Evolutionary conservation across 306 rosid species (phyloP).

Genomic region (Rosa persica): DNA sequence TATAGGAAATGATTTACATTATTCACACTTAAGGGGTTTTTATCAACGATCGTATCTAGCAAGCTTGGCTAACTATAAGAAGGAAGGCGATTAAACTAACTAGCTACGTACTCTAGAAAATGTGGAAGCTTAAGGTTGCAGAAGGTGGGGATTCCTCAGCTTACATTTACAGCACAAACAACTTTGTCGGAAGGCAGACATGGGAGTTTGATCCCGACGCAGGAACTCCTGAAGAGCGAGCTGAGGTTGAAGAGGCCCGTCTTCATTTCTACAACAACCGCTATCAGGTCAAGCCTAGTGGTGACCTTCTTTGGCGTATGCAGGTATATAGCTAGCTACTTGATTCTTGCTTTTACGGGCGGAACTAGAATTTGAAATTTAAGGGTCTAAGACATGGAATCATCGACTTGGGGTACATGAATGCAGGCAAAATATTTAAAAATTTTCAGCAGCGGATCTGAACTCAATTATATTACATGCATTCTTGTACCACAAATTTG

Average conservation of each 20-base stretch:
- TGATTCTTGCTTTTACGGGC: neutral
- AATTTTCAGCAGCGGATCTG: too few relatives aligned
- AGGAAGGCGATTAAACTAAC: neutral
- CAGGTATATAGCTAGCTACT: neutral
- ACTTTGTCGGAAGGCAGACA: constrained; percentile 22
- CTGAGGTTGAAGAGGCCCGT: constrained; percentile 13
- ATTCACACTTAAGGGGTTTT: neutral
- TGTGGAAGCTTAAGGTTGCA: constrained; percentile 19
- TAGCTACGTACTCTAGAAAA: neutral
- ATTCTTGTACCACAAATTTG: too few relatives aligned
- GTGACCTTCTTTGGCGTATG: constrained; percentile 12
- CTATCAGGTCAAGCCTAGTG: constrained; percentile 7
- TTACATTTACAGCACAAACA: constrained; percentile 34
- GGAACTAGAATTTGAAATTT: too few relatives aligned
- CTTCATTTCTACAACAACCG: constrained; percentile 16
- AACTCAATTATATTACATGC: too few relatives aligned
- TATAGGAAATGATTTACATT: neutral
- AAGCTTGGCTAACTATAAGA: neutral
- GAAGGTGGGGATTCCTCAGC: neutral
- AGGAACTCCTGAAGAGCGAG: constrained; percentile 7
- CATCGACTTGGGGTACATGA: too few relatives aligned
- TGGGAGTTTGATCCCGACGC: constrained; percentile 17
- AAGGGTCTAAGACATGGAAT: too few relatives aligned
- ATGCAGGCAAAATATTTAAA: too few relatives aligned
- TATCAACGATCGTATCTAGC: neutral